These are phyloP conservation scores for Zelopaecilomyces penicillatus DNA, from an alignment of 2,329 filamentous ascomycete species.

Conservation along the genomic window DNA sequence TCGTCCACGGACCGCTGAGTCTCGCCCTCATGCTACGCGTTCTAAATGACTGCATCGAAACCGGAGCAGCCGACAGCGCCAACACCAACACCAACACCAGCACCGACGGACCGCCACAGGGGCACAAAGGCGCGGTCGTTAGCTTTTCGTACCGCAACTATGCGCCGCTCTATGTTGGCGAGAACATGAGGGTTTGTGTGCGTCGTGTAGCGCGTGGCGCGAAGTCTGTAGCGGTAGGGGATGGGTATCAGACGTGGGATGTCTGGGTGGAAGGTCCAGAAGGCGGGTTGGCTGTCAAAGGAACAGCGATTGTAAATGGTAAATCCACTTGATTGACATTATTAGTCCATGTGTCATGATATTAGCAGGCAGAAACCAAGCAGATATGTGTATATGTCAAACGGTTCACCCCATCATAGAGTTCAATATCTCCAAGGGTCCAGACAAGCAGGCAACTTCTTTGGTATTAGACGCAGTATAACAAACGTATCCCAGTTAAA, in stretches of 20 bases:
- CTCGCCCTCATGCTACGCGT: conserved; percentile 68
- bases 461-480: too few species aligned
- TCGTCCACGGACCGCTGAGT: conserved; percentile 82
- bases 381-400: too few species aligned
- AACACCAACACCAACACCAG: too few species aligned
- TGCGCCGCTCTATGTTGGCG: conserved; percentile 68
- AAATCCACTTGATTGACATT: neutral
- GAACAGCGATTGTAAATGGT: conserved; percentile 25
- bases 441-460: too few species aligned
- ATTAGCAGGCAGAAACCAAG: too few species aligned
- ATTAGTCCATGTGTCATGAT: too few species aligned
- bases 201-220: conserved; percentile 28
- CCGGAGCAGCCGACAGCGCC: conserved; percentile 14
- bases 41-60: conserved; percentile 28
- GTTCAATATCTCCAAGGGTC: too few species aligned
- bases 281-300: conserved; percentile 57
- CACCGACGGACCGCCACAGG: neutral
- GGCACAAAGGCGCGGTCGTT: conserved; percentile 28
- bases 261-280: conserved; percentile 57
- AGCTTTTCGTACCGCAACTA: conserved; percentile 72
- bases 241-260: conserved; percentile 39
- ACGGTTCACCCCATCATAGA: too few species aligned
- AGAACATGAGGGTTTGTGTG: conserved; percentile 63
- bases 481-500: too few species aligned
- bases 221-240: conserved; percentile 22